Evolutionary conservation across 202 grass and related monocot genomes (phyloP).

Genomic region (Zoysia matrella): DNA sequence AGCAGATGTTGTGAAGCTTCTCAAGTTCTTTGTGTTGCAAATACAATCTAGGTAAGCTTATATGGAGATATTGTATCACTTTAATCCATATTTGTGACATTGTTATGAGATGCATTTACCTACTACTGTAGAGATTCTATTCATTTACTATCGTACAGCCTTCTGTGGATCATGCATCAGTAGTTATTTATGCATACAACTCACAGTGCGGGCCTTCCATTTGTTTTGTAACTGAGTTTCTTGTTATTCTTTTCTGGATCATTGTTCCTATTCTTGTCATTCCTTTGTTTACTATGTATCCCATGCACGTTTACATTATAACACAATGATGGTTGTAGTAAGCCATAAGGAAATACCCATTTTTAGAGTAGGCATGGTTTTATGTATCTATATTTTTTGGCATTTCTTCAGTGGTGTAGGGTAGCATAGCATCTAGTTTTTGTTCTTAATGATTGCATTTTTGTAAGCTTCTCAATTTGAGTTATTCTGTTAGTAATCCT

Average conservation of each 20-base stretch:
- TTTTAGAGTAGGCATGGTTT: background rate
- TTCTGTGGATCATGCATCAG: no score
- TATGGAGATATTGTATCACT: background rate
- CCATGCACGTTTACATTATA: background rate
- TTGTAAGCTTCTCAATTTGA: background rate
- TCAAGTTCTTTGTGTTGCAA: slow-evolving; percentile 71
- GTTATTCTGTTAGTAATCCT: slow-evolving; percentile 2
- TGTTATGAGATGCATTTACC: slow-evolving; percentile 13
- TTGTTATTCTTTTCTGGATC: no score
- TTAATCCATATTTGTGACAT: slow-evolving; percentile 18
- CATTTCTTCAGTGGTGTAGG: background rate
- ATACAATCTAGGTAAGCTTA: slow-evolving; percentile 70
- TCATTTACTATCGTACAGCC: background rate
- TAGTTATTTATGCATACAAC: no score
- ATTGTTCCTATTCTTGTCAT: no score
- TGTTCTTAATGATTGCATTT: background rate
- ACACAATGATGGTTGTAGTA: background rate
- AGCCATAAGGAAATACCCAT: no score
- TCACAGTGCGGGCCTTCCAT: no score
- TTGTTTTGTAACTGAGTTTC: no score
- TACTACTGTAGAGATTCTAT: background rate
- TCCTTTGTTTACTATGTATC: no score
- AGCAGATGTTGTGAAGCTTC: slow-evolving; percentile 75
- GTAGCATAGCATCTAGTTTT: background rate
- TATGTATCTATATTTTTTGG: background rate